phyloP scores from a whole-genome alignment of 1,139 yeast species.

The Pichia cactophila region DNA sequence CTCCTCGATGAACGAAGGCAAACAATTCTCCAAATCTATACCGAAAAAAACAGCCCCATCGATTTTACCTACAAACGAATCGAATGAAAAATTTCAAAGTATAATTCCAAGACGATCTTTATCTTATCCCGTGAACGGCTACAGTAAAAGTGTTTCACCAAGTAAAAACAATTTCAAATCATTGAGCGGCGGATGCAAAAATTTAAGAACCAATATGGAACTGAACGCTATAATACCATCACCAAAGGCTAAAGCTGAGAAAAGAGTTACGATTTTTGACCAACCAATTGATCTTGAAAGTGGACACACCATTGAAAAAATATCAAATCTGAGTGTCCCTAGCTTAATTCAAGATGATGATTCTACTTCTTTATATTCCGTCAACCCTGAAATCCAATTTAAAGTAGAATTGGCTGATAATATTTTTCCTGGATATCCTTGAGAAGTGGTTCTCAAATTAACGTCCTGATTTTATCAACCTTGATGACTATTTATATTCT shows the following conservation, averaged over 20 bases:
- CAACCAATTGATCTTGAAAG: slow-evolving; percentile 4
- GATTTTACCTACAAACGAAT: too few relatives aligned
- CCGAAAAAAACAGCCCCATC: too few relatives aligned
- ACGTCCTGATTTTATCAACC: not conserved
- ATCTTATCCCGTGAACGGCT: too few relatives aligned
- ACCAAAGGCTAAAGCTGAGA: not conserved
- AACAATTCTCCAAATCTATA: too few relatives aligned
- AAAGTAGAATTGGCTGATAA: slow-evolving; percentile 12
- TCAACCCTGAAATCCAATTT: slow-evolving; percentile 1
- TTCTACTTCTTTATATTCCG: slow-evolving; percentile 3
- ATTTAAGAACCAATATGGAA: too few relatives aligned
- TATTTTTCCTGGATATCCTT: slow-evolving; percentile 7
- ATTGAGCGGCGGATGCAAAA: too few relatives aligned
- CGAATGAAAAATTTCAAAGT: too few relatives aligned
- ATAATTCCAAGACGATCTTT: too few relatives aligned
- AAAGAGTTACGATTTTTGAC: slow-evolving; percentile 4
- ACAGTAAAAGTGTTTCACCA: too few relatives aligned
- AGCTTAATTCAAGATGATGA: not conserved
- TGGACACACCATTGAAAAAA: not conserved
- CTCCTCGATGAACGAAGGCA: too few relatives aligned
- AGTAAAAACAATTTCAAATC: too few relatives aligned
- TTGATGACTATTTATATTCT: too few relatives aligned
- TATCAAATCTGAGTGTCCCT: not conserved
- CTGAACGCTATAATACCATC: not conserved
- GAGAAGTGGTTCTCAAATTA: not conserved